Base-by-base conservation (phyloP, 2,329 filamentous ascomycete genomes). In the Leptographium lundbergii region DNA sequence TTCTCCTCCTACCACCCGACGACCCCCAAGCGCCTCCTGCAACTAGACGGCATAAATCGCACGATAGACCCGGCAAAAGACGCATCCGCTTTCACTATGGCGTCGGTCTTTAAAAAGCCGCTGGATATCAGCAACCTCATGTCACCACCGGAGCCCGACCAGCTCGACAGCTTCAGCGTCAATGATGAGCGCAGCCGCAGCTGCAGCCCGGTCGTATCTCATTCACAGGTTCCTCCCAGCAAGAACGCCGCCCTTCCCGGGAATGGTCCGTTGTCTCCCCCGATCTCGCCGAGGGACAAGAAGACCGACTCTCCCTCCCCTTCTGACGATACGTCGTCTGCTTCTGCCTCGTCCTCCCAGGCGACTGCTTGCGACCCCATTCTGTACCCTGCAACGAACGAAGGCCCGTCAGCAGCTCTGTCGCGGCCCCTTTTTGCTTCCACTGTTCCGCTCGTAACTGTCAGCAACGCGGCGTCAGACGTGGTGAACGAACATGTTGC, bases 141-240 rank as follows among this genome's bases (percentile, higher is more conserved):
- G 77, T 85, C 82, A 25, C 82, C 82, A 36, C 82, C 82, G 25
- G 81, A 84, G 45, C 73, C 73, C n/a, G 68, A 74, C 39, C 75
- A 74, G 55, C 70, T 74, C 47, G 81, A 85, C 63, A 81, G 70
- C 65, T 85, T 84, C 67, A 69, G 65, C 54, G 70, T 73, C 47
- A 60, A 29, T 34, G 56, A 47, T 11, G 58, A 62, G 57, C 59
- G 27, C 66, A 61, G 63, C 61, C 67, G 56, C 56, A 54, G 32
- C 25, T 22, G 32, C 52, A 59, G 24, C 14, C 52, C 36, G 24
- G 24, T 57, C 67, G 61, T 58, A 9, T 11, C 19, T 5, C 45
- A 22, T n/a, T 48, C 56, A 24, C n/a, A 34, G 29, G 2, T 42
- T 42, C 42, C 27, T 7, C 4, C 22, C 27, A 36, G 5, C 17